Percentiles rank a stretch among this genome's conserved stretches.
Conservation (phyloP, 1,284 basidiomycete genomes). For the Peniophora sp. region DNA sequence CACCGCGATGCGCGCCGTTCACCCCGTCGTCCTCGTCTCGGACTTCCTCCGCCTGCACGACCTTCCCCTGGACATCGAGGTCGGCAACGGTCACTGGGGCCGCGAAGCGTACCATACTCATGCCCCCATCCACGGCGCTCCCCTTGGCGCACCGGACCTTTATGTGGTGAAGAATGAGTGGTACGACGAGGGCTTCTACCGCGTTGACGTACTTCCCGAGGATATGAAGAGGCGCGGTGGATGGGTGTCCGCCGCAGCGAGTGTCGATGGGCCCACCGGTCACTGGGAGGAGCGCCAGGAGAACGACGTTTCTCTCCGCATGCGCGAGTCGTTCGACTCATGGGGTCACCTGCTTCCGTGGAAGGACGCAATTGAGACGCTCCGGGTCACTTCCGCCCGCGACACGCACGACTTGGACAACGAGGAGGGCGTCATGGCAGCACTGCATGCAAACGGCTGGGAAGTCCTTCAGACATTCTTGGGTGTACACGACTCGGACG, state of each 20-base stretch:
- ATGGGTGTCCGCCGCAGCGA: constrained; percentile 15
- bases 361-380: constrained; percentile 14
- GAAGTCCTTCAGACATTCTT: constrained; percentile 25
- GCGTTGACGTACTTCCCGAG: constrained; percentile 27
- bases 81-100: constrained; percentile 27
- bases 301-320: constrained; percentile 9
- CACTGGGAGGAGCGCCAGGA: neutral
- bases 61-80: constrained; percentile 21
- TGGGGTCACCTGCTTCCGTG: constrained; percentile 27
- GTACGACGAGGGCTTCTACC: constrained; percentile 28
- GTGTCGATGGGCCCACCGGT: constrained; percentile 12
- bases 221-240: constrained; percentile 24
- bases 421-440: constrained; percentile 19
- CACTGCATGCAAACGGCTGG: constrained; percentile 23
- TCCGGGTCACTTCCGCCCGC: constrained; percentile 7
- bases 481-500: constrained; percentile 28
- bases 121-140: constrained; percentile 9
- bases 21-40: constrained; percentile 24
- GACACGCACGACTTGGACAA: constrained; percentile 22
- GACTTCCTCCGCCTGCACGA: constrained; percentile 30
- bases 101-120: constrained; percentile 13
- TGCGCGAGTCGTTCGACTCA: constrained; percentile 21
- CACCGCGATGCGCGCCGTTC: constrained; percentile 25
- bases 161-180: constrained; percentile 27
- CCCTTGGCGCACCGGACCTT: constrained; percentile 11